A percentile compares a stretch with the other conserved stretches of the same genome.
phyloP scores from a whole-genome alignment of 2,329 filamentous ascomycete genomes.

The Aspergillus intermedius region DNA sequence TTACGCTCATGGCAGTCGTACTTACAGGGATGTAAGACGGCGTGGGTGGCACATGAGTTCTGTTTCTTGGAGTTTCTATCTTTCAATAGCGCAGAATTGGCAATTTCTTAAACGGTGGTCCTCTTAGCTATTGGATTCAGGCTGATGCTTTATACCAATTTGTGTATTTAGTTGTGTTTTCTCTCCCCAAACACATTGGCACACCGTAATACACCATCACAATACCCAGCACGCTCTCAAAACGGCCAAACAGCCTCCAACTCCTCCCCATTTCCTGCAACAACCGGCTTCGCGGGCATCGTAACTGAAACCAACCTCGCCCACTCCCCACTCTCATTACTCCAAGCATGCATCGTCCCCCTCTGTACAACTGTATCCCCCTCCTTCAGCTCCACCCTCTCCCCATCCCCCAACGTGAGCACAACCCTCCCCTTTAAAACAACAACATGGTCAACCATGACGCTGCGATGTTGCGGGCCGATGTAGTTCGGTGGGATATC shows the following conservation, averaged over 20 bases:
- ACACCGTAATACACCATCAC: too few relatives aligned
- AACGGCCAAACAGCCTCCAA: not conserved
- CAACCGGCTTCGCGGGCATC: not conserved
- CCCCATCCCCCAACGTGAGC: slow-evolving; percentile 1
- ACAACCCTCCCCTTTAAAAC: not conserved
- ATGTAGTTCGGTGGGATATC: not conserved
- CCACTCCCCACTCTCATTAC: not conserved
- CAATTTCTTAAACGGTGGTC: too few relatives aligned
- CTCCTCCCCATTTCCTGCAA: not conserved
- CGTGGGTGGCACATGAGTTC: too few relatives aligned
- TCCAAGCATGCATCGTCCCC: slow-evolving; percentile 6
- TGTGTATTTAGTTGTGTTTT: too few relatives aligned
- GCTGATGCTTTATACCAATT: too few relatives aligned
- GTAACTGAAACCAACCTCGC: not conserved
- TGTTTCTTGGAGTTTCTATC: too few relatives aligned
- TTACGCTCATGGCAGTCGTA: too few relatives aligned
- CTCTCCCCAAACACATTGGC: too few relatives aligned
- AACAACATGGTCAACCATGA: not conserved
- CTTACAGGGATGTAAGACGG: too few relatives aligned
- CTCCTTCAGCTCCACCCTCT: not conserved
- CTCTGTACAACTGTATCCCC: slow-evolving; percentile 3
- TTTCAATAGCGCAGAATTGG: too few relatives aligned
- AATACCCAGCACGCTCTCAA: not conserved
- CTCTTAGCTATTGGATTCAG: too few relatives aligned
- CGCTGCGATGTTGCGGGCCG: not conserved